Evolutionary conservation across 306 rosid species (phyloP), one percentile per base, ranked within the genome.

Genomic region (Cucurbita argyrosperma): DNA sequence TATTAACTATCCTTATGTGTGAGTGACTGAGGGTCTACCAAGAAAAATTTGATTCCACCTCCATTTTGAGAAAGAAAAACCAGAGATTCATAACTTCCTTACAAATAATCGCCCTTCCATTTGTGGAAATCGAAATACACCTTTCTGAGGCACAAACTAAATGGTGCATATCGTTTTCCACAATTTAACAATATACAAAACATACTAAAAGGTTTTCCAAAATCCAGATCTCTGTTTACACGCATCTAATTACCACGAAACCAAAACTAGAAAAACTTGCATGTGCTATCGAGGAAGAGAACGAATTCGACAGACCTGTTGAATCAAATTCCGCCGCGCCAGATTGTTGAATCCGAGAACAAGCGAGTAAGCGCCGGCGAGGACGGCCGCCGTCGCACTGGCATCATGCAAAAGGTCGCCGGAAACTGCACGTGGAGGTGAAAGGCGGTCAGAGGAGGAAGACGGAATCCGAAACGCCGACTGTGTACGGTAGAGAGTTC

Each of bases 321-420:
- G 76, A 74, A 94, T 74, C 75, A 89, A 61, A 64, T 87, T 75
- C 67, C 83, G 84, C 59, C 56, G 78, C 0, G 96, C 76, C 79
- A 90, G 87, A 40, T 77, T 69, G 53, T 94, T 83, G 81, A 94
- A 94, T 76, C 73, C 52, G 76, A 72, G 85, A 40, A 94, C 95
- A 63, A 90, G 87, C 38, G 77, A 81, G 63, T 85, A 94, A 6
- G 85, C 96, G 26, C 96, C 96, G 16, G 67, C 87, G 35, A 94
- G 89, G 19, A 86, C 83, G 6, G 78, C 83, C 7, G 79, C 78
- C 9, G 97, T 61, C 14, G 97, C 92, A 26, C 89, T 92, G 12
- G 85, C 85, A 71, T 94, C 84, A 62, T 71, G 84, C 66, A 88
- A 39, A 72, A 89, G 64, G 49, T 78, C 82, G 30, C 59, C 83